phyloP scores from a whole-genome alignment of 768 basidiomycete genomes.

The Calocera cornea region DNA sequence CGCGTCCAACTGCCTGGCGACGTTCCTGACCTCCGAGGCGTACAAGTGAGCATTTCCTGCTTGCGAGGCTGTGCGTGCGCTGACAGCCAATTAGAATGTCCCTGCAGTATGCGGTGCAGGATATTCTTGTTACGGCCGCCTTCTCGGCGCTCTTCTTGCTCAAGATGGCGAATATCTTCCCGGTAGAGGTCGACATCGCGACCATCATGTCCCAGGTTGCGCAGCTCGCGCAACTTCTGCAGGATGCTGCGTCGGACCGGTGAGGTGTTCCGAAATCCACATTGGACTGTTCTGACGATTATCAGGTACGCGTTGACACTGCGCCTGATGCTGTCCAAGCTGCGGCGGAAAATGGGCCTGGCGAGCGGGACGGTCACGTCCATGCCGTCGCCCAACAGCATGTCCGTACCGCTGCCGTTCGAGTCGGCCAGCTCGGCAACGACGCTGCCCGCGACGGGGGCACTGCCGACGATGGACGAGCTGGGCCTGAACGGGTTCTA shows the following conservation, averaged over 20 bases:
- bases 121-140: conserved; percentile 79
- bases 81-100: conserved; percentile 46
- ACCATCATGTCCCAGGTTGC: conserved; percentile 74
- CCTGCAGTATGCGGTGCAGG: conserved; percentile 85
- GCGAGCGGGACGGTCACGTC: conserved; percentile 12
- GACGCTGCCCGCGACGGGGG: conserved; percentile 18
- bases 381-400: conserved; percentile 34
- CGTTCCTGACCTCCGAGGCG: conserved; percentile 67
- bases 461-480: conserved; percentile 71
- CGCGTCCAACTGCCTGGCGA: conserved; percentile 69
- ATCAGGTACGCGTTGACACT: conserved; percentile 74
- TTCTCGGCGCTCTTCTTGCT: conserved; percentile 84
- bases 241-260: conserved; percentile 89
- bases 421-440: conserved; percentile 42
- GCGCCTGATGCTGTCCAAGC: conserved; percentile 84
- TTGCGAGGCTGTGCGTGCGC: neutral
- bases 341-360: conserved; percentile 75
- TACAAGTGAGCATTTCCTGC: conserved; percentile 43
- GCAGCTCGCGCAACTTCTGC: conserved; percentile 76
- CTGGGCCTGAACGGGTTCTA: conserved; percentile 62
- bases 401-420: conserved; percentile 42
- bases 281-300: neutral
- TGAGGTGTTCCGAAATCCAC: conserved; percentile 19
- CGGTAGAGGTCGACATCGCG: conserved; percentile 62
- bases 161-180: conserved; percentile 91